These are phyloP conservation scores for Helminthosporium solani DNA, from an alignment of 2,329 filamentous ascomycete genomes.

Conservation along the genomic window DNA sequence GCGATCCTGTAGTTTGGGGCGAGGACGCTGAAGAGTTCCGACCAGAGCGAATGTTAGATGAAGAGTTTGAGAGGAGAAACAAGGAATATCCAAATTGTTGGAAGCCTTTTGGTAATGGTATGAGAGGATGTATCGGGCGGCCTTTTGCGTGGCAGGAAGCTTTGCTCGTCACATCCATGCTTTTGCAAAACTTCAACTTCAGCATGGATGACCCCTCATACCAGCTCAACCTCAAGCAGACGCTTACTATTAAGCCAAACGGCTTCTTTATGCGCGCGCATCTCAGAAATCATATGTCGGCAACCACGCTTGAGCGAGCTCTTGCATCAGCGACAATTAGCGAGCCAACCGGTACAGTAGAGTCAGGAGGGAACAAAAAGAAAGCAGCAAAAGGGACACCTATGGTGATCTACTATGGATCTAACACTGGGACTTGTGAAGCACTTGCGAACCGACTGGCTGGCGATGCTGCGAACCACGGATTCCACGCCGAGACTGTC, in stretches of 20 bases:
- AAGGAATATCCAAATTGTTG: conserved; percentile 44
- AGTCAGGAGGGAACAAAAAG: conserved; percentile 7
- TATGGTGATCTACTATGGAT: conserved; percentile 43
- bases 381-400: conserved; percentile 7
- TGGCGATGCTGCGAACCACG: conserved; percentile 37
- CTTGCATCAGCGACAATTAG: conserved; percentile 25
- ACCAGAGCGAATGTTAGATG: conserved; percentile 52
- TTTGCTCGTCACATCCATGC: conserved; percentile 46
- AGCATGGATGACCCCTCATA: conserved; percentile 47
- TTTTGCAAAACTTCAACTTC: conserved; percentile 50
- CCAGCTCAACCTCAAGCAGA: conserved; percentile 47
- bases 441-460: conserved; percentile 43
- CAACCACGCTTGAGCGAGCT: conserved; percentile 33
- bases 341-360: conserved; percentile 7
- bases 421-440: conserved; percentile 47
- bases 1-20: conserved; percentile 46
- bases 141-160: conserved; percentile 58
- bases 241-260: conserved; percentile 49
- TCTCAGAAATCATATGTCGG: conserved; percentile 32
- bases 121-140: conserved; percentile 55
- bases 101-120: conserved; percentile 58
- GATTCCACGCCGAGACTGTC: conserved; percentile 39
- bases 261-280: conserved; percentile 43
- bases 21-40: conserved; percentile 48
- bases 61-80: conserved; percentile 42